Base-by-base conservation (phyloP, 2,329 filamentous ascomycete genomes). In the Raffaelea deltoideospora region DNA sequence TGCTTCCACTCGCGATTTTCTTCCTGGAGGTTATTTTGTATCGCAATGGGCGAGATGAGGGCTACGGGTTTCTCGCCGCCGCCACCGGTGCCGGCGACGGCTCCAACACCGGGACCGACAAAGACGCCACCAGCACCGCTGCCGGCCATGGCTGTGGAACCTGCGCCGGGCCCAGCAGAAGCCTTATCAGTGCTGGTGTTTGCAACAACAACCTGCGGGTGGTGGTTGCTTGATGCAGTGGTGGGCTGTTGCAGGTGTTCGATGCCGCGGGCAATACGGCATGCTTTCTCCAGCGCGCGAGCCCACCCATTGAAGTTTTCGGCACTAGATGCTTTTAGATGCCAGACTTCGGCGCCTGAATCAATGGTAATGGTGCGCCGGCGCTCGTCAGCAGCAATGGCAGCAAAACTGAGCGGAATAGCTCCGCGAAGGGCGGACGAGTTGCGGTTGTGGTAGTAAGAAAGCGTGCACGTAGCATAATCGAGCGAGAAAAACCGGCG, bases 301-400 rank as follows among this genome's bases (percentile, higher is more conserved):
- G 79, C 85, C 90, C 90, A 98, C 15, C 81, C 79, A 33, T 73
- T 69, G 52, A 95, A 98, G 43, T 96, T 88, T 45, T 79, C 80
- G 34, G 75, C 72, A 47, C 83, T 93, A 34, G 71, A 73, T 3
- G 90, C 85, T 49, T 78, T 79, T 22, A 98, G 64, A 59, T 96
- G 90, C 90, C 90, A 98, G 20, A 98, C 76, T 56, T 98, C 90
- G 3, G 90, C 87, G 1, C 90, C 90, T 0, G 90, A 96, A 54
- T 98, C 90, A 39, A 98, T 90, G 30, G 81, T 93, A 37, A 98
- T 94, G 55, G 96, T 88, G 44, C 86, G 73, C 27, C 82, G 76
- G 50, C 82, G 76, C 54, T 90, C 84, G 52, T 94, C 87, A 8
- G 85, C 85, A 4, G 87, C 83, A 41, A 98, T 81, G 5, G 85